Conservation (phyloP, 164 flowering plant species). For the Vitis labrusca region DNA sequence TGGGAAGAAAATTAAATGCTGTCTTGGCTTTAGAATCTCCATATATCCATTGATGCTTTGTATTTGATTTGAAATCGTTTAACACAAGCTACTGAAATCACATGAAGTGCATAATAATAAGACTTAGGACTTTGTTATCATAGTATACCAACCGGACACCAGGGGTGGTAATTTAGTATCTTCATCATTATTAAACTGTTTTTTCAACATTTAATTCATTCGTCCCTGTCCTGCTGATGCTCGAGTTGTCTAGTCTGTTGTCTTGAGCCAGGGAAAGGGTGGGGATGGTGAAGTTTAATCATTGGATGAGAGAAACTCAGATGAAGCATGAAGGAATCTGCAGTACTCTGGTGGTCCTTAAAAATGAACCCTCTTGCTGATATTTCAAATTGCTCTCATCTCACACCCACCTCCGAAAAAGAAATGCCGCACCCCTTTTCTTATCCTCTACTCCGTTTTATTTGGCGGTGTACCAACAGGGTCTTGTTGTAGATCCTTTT, state of each 20-base stretch:
- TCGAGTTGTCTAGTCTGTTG: not conserved
- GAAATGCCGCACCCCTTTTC: too few species aligned
- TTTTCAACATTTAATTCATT: too few species aligned
- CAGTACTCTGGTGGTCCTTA: not conserved
- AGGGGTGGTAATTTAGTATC: too few species aligned
- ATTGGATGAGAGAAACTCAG: slow-evolving; percentile 2
- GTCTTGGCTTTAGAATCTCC: not conserved
- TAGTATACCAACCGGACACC: too few species aligned
- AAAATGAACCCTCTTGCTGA: not conserved
- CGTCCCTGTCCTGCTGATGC: not conserved
- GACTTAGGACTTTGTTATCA: too few species aligned
- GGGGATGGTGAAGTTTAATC: not conserved
- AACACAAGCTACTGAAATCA: not conserved
- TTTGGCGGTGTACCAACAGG: too few species aligned
- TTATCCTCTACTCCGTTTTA: too few species aligned
- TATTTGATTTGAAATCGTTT: not conserved
- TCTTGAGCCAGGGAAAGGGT: not conserved
- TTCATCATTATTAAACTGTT: too few species aligned
- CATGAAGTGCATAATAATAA: not conserved
- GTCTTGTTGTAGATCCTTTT: too few species aligned
- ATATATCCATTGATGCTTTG: not conserved
- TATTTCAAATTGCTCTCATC: not conserved
- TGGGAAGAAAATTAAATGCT: not conserved
- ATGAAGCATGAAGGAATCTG: not conserved
- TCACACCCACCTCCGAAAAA: too few species aligned